Evolutionary conservation across 1,139 yeast genomes (phyloP).

Genomic region (Nakaseomyces kungkrabaensis): DNA sequence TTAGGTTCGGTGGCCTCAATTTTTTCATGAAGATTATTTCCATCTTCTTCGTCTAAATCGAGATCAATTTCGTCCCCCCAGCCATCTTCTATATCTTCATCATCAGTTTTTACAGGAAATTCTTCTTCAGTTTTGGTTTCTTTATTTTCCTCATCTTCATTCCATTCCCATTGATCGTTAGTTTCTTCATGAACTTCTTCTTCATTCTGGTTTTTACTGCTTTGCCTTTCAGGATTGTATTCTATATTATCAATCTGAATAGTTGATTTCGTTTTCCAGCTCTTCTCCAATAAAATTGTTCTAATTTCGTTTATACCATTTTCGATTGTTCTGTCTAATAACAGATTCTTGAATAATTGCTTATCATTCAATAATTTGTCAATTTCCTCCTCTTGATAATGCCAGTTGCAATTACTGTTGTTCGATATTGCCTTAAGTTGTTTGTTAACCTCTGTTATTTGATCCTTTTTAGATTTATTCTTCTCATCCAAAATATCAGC

Average conservation of each 20-base stretch:
- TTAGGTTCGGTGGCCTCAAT: slow-evolving; percentile 4
- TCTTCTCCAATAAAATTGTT: slow-evolving; percentile 9
- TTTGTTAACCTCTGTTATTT: slow-evolving; percentile 9
- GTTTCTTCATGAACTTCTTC: not conserved
- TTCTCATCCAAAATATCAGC: slow-evolving; percentile 13
- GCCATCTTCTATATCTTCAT: slow-evolving; percentile 11
- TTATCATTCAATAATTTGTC: slow-evolving; percentile 16
- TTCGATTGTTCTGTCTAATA: slow-evolving; percentile 21
- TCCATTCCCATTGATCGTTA: slow-evolving; percentile 21
- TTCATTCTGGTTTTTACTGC: not conserved
- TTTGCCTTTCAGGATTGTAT: not conserved
- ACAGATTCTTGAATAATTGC: slow-evolving; percentile 16
- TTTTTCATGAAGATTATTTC: not conserved
- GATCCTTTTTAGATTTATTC: slow-evolving; percentile 7
- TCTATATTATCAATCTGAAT: not conserved
- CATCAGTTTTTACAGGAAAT: not conserved
- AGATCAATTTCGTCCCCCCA: slow-evolving; percentile 20
- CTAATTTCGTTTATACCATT: slow-evolving; percentile 13
- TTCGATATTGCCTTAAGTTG: slow-evolving; percentile 11
- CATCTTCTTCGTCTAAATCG: slow-evolving; percentile 12
- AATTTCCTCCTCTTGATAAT: slow-evolving; percentile 13
- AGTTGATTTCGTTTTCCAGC: slow-evolving; percentile 7
- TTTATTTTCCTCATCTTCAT: slow-evolving; percentile 9
- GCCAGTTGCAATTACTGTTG: slow-evolving; percentile 9
- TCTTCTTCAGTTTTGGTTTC: not conserved